Conservation (phyloP, 208 protist genomes). For the Wallacemonas collosoma region DNA sequence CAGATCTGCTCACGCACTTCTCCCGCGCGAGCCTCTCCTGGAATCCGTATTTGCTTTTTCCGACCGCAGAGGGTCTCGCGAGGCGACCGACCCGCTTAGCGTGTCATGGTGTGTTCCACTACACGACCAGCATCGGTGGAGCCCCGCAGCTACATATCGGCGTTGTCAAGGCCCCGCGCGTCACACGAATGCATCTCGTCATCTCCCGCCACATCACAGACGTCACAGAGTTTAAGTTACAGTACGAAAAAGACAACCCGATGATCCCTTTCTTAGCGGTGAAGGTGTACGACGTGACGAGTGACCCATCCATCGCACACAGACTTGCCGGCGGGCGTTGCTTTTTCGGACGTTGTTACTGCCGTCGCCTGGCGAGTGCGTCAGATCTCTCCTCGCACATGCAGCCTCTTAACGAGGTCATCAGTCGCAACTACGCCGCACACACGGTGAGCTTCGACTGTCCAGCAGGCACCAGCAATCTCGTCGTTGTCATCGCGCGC, state of each 20-base stretch:
- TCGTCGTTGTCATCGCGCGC: slow-evolving; percentile 70
- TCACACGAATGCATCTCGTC: slow-evolving; percentile 83
- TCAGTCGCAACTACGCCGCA: slow-evolving; percentile 59
- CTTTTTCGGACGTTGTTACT: slow-evolving; percentile 70
- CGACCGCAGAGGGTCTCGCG: slow-evolving; percentile 48
- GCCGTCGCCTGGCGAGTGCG: slow-evolving; percentile 61
- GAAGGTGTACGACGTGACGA: slow-evolving; percentile 79
- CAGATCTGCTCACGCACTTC: slow-evolving; percentile 69
- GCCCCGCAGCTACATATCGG: slow-evolving; percentile 84
- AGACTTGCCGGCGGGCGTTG: slow-evolving; percentile 54
- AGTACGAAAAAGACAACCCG: slow-evolving; percentile 61
- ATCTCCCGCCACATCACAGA: slow-evolving; percentile 79
- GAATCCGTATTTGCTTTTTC: slow-evolving; percentile 90
- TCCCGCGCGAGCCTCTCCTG: slow-evolving; percentile 74
- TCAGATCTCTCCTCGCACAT: slow-evolving; percentile 55
- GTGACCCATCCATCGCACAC: slow-evolving; percentile 73
- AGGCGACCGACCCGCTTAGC: slow-evolving; percentile 66
- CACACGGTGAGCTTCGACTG: slow-evolving; percentile 84
- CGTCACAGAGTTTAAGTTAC: slow-evolving; percentile 58
- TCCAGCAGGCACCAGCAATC: slow-evolving; percentile 63
- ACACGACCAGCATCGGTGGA: slow-evolving; percentile 51
- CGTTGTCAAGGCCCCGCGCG: slow-evolving; percentile 46
- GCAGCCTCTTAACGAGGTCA: slow-evolving; percentile 60
- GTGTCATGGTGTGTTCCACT: slow-evolving; percentile 63
- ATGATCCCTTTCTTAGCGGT: slow-evolving; percentile 58